Conservation (phyloP, 2,329 filamentous ascomycete genomes). For the Alternaria angustiovoidea region DNA sequence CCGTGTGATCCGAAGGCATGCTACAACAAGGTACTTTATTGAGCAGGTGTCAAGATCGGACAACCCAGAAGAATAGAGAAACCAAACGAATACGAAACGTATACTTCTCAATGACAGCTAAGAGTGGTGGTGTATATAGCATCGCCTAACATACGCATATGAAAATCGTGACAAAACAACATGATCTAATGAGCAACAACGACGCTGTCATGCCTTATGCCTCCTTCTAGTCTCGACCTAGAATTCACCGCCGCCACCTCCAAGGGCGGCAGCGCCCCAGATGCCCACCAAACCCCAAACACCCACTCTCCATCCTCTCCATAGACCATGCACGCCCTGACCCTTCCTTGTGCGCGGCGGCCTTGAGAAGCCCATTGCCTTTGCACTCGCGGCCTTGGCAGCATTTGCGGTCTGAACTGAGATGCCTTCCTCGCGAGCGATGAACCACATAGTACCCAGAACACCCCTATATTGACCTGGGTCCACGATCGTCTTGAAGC, state of each 20-base stretch:
- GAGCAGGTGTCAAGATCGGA: not conserved
- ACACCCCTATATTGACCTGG: conserved; percentile 85
- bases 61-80: not conserved
- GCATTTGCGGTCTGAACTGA: conserved; percentile 42
- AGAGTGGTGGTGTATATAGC: conserved; percentile 11
- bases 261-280: conserved; percentile 72
- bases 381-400: conserved; percentile 34
- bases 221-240: not conserved
- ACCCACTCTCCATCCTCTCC: conserved; percentile 78
- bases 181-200: not conserved
- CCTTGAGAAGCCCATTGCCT: conserved; percentile 39
- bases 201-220: not conserved
- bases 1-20: not conserved
- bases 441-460: conserved; percentile 88
- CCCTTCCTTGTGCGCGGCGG: conserved; percentile 62
- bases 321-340: conserved; percentile 73
- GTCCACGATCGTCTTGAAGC: conserved; percentile 76
- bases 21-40: not conserved
- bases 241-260: conserved; percentile 50
- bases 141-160: not conserved
- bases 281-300: conserved; percentile 80
- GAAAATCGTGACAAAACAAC: conserved; percentile 2
- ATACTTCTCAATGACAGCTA: not conserved
- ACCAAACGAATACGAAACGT: not conserved
- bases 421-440: conserved; percentile 82